Base-by-base conservation (phyloP, 192 early-diverging fungal species). In the Allomyces macrogynus region DNA sequence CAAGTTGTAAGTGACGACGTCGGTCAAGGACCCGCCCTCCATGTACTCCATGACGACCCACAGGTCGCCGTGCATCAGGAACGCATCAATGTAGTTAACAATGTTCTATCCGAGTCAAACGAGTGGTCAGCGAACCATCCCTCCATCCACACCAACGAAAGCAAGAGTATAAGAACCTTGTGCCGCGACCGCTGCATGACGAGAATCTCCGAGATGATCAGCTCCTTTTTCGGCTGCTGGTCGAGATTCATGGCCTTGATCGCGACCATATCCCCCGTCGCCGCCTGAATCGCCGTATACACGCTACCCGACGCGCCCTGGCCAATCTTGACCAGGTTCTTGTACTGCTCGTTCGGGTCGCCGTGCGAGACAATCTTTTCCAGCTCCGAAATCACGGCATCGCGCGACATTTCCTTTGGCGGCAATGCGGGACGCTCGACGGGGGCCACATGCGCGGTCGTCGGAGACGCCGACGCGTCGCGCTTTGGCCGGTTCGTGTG, bases 11-110 rank as follows among this genome's bases (percentile, higher is more conserved):
- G 87, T 89, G 0, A 92, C 86, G 12, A 86, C 81, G 63, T 89
- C 89, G n/a, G 89, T 92, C 44, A 92, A 71, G 49, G 84, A 83
- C 1, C 90, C 90, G 32, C 88, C 90, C 67, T 90, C 88, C 90
- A 92, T 92, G 65, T 87, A 92, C 68, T 92, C 90, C 90, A 91
- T 92, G 14, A 91, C 81, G 7, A 91, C 87, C 90, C 89, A 91
- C 25, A 92, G 75, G 72, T 90, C 89, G 14, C 84, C 86, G 20
- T 78, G 77, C 70, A 71, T 84, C 66, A 91, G 71, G 70, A 82
- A 92, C 43, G 83, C 80, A 67, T 91, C 88, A 64, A 92, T 88
- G 61, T 79, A 89, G 67, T 87, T 89, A 49, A 92, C 89, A 75
- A 92, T 89, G 69, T 92, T 90, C 64, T 40, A 40, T 77, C 76